Evolutionary conservation across 2,329 filamentous ascomycete species (phyloP).

Genomic region (Trichoderma lentiforme): DNA sequence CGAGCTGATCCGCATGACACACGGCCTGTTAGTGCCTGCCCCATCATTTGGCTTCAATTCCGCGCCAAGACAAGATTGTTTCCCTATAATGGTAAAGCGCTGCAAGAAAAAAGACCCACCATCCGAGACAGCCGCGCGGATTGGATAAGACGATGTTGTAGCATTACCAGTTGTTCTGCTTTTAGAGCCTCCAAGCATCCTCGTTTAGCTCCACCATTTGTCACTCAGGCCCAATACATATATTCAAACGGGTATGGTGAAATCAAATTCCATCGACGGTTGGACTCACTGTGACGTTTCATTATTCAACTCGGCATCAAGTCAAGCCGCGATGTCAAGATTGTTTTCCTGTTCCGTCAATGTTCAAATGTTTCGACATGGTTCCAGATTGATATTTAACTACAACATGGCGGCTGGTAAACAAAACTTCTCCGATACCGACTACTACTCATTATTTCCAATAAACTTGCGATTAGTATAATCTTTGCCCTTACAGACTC

Average conservation of each 20-base stretch:
- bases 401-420: background rate
- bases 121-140: background rate
- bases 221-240: background rate
- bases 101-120: background rate
- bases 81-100: background rate
- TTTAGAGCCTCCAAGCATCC: background rate
- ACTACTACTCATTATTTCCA: background rate
- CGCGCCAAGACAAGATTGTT: background rate
- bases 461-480: background rate
- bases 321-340: background rate
- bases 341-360: background rate
- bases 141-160: background rate
- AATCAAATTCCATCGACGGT: background rate
- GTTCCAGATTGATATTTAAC: background rate
- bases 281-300: background rate
- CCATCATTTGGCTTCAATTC: background rate
- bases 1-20: no score
- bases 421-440: background rate
- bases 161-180: background rate
- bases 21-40: background rate
- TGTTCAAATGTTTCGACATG: background rate
- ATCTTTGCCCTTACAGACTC: background rate
- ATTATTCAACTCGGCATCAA: background rate
- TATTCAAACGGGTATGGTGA: background rate
- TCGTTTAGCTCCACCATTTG: background rate